These are phyloP conservation scores for Clohesyomyces aquaticus DNA, from an alignment of 495 filamentous ascomycete genomes.

Conservation along the genomic window DNA sequence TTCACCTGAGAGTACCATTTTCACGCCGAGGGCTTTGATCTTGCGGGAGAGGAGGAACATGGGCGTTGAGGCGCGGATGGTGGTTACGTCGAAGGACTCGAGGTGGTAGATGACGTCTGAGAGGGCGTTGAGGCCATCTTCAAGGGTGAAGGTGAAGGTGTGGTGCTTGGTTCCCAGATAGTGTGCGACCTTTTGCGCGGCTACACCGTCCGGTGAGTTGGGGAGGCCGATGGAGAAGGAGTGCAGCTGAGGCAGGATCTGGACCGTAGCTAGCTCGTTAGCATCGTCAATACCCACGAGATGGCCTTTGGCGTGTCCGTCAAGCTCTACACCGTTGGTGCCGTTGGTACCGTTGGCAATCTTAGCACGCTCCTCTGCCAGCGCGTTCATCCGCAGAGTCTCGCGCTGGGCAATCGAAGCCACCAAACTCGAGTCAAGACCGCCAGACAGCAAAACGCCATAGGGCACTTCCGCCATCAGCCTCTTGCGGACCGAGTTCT, in stretches of 20 bases:
- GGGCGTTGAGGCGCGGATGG: conserved; percentile 95
- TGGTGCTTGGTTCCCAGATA: conserved; percentile 98
- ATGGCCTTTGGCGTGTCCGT: conserved; percentile 59
- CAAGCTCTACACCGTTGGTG: conserved; percentile 44
- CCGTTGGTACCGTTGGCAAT: conserved; percentile 53
- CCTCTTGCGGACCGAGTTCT: conserved; percentile 91
- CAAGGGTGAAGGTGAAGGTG: conserved; percentile 94
- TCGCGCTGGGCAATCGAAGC: conserved; percentile 95
- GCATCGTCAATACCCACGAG: conserved; percentile 93
- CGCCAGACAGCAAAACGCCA: conserved; percentile 92
- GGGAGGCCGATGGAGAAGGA: conserved; percentile 97
- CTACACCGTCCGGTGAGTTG: conserved; percentile 84
- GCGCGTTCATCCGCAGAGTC: conserved; percentile 72
- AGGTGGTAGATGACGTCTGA: conserved; percentile 97
- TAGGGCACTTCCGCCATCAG: conserved; percentile 99
- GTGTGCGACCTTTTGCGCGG: conserved; percentile 85
- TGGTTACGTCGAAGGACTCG: conserved; percentile 97
- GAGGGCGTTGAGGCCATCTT: conserved; percentile 94
- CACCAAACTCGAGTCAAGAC: conserved; percentile 92
- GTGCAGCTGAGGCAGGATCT: conserved; percentile 89
- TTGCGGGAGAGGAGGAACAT: conserved; percentile 98
- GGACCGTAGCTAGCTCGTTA: conserved; percentile 86
- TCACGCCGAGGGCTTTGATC: conserved; percentile 98
- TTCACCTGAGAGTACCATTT: conserved; percentile 98
- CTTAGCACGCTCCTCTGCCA: conserved; percentile 42